phyloP scores from a whole-genome alignment of 257 asterid species.

The Capsicum pubescens region DNA sequence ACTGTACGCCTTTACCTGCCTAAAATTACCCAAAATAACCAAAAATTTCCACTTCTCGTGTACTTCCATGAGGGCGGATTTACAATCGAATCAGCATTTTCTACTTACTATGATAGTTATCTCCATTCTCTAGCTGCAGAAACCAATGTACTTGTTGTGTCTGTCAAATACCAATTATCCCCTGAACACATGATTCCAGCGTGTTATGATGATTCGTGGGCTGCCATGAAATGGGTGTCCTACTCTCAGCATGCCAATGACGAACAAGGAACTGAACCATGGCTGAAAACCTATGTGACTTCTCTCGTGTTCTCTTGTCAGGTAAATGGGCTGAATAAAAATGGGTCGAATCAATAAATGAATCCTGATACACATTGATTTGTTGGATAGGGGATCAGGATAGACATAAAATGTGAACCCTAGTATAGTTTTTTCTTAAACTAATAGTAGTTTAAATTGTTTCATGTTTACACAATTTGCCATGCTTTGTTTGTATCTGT shows the following conservation, averaged over 20 bases:
- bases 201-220: constrained; percentile 69
- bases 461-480: neutral
- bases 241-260: constrained; percentile 35
- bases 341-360: neutral
- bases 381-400: neutral
- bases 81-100: constrained; percentile 60
- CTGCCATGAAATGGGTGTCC: constrained; percentile 59
- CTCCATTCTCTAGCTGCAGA: constrained; percentile 43
- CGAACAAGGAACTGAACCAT: constrained; percentile 55
- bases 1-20: constrained; percentile 70
- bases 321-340: constrained; percentile 35
- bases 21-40: constrained; percentile 27
- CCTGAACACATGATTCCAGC: constrained; percentile 78
- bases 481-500: no score
- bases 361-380: neutral
- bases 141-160: constrained; percentile 57
- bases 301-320: constrained; percentile 50
- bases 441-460: neutral
- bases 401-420: neutral
- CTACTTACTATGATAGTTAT: constrained; percentile 53
- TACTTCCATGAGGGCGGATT: constrained; percentile 90
- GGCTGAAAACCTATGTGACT: constrained; percentile 61
- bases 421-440: neutral
- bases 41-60: constrained; percentile 62
- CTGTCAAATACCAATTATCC: constrained; percentile 66